Conservation (phyloP, 2,329 filamentous ascomycete species). For the Trichophyton simii region DNA sequence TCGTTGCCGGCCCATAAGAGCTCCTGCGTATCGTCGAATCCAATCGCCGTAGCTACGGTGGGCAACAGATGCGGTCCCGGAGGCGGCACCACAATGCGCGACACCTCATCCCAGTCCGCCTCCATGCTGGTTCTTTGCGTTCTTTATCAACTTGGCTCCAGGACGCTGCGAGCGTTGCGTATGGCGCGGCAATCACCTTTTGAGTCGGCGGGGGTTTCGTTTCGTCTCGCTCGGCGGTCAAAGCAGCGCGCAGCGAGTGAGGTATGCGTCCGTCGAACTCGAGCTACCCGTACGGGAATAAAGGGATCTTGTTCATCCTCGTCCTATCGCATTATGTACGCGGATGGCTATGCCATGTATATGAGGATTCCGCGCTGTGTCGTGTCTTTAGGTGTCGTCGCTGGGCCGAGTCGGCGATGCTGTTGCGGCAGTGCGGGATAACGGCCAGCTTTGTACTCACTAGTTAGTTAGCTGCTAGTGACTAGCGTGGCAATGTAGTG, state of each 20-base stretch:
- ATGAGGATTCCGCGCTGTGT: neutral
- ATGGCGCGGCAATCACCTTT: no score
- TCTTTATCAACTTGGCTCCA: neutral
- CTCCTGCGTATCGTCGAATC: conserved; percentile 82
- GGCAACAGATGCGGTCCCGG: conserved; percentile 57
- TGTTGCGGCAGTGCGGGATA: no score
- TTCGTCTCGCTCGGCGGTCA: neutral
- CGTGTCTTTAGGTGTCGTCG: no score
- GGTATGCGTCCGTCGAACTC: neutral
- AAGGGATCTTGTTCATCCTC: neutral
- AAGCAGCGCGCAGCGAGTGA: neutral
- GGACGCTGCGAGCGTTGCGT: neutral
- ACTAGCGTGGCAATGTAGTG: no score
- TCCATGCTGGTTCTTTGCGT: conserved; percentile 27
- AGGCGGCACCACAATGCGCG: conserved; percentile 68
- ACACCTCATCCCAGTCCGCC: conserved; percentile 51
- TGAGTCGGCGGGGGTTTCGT: no score
- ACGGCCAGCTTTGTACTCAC: no score
- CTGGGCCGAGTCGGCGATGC: no score
- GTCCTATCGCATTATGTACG: neutral
- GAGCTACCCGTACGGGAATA: conserved; percentile 2
- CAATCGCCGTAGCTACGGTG: conserved; percentile 63
- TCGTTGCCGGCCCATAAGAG: conserved; percentile 88
- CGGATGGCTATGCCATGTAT: neutral
- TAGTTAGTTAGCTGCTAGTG: no score